Evolutionary conservation across 148 eudicot species (phyloP).

Genomic region (Beta vulgaris): DNA sequence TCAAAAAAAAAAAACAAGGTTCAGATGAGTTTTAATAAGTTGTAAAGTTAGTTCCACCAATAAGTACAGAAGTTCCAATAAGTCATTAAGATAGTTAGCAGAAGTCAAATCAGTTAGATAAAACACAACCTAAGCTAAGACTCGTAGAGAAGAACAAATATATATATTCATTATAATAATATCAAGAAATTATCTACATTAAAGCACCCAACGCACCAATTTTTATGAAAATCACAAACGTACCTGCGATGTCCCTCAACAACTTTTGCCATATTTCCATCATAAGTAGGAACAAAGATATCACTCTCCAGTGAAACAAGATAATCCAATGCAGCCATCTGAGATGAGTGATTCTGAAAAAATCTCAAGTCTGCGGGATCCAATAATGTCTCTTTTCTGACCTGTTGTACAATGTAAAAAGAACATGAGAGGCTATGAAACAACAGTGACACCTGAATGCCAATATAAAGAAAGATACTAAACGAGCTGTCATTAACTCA

Average conservation of each 20-base stretch:
- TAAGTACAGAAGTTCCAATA: no score
- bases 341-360: slow-evolving; percentile 71
- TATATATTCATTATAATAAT: not conserved
- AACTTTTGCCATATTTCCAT: slow-evolving; percentile 85
- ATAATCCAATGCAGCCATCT: slow-evolving; percentile 78
- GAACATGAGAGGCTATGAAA: not conserved
- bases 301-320: slow-evolving; percentile 72
- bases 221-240: not conserved
- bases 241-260: slow-evolving; percentile 89
- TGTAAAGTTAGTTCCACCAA: no score
- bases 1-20: no score
- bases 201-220: not conserved
- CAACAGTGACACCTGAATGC: slow-evolving; percentile 9
- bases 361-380: slow-evolving; percentile 56
- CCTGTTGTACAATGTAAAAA: slow-evolving; percentile 36
- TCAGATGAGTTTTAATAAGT: no score
- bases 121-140: no score
- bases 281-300: slow-evolving; percentile 72
- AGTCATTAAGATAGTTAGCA: no score
- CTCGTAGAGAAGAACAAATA: not conserved
- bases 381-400: slow-evolving; percentile 65
- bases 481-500: slow-evolving; percentile 30
- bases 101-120: no score
- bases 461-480: not conserved
- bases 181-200: not conserved